Percentiles rank a stretch among this genome's conserved stretches.
phyloP scores from a whole-genome alignment of 2,329 filamentous ascomycete species.

The Leptographium radiaticola region DNA sequence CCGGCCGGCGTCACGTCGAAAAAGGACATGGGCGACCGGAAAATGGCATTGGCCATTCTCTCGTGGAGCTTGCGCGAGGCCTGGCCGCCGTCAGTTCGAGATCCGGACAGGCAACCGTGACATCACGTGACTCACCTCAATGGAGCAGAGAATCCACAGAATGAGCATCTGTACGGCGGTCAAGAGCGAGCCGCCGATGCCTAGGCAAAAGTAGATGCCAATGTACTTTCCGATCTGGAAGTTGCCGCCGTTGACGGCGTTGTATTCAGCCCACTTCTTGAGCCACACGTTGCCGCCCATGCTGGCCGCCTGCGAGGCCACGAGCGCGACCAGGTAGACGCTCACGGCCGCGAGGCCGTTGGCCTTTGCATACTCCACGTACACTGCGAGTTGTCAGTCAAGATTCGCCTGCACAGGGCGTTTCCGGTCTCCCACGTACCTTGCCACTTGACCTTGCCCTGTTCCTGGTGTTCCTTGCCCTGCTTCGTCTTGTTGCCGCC shows the following conservation, averaged over 20 bases:
- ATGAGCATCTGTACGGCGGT: conserved; percentile 89
- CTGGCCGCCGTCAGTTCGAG: conserved; percentile 22
- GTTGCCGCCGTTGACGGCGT: conserved; percentile 55
- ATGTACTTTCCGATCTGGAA: conserved; percentile 76
- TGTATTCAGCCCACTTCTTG: conserved; percentile 80
- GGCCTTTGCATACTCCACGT: conserved; percentile 85
- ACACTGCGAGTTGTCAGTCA: conserved; percentile 39
- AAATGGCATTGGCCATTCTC: conserved; percentile 93
- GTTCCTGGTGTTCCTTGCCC: conserved; percentile 75
- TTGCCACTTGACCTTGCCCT: conserved; percentile 96
- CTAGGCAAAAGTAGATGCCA: conserved; percentile 90
- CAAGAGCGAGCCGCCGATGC: conserved; percentile 70
- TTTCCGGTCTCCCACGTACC: conserved; percentile 15
- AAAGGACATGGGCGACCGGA: conserved; percentile 96
- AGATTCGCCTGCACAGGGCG: background rate
- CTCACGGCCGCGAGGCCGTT: conserved; percentile 77
- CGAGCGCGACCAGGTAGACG: conserved; percentile 64
- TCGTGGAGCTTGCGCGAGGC: conserved; percentile 94
- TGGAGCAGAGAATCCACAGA: conserved; percentile 98
- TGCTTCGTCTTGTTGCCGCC: conserved; percentile 67
- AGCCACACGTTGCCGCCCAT: conserved; percentile 86
- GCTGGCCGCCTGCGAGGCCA: conserved; percentile 69
- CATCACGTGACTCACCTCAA: conserved; percentile 53
- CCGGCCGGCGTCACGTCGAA: conserved; percentile 95
- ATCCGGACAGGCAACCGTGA: too few relatives aligned